Evolutionary conservation across 176 grass and related monocot genomes (phyloP).

Genomic region (Poa annua): DNA sequence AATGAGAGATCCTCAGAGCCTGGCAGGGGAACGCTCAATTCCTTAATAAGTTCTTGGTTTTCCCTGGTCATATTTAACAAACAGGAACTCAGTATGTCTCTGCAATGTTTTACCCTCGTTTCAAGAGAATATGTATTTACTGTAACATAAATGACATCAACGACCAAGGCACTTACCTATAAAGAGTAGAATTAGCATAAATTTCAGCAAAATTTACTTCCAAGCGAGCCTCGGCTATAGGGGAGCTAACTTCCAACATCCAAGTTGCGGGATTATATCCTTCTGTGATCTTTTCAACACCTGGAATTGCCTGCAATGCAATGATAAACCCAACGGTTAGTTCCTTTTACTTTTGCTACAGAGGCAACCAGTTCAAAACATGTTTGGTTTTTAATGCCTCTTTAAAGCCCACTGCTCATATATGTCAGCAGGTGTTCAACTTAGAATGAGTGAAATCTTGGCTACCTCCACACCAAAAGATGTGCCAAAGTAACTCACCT

Average conservation of each 20-base stretch:
- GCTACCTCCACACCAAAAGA: not conserved
- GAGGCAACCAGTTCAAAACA: not conserved
- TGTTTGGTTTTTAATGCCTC: not conserved
- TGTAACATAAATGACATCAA: not conserved
- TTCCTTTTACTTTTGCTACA: not conserved
- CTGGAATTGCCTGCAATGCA: conserved; percentile 68
- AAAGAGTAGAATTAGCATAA: conserved; percentile 70
- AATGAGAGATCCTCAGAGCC: conserved; percentile 69
- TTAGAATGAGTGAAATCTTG: not conserved
- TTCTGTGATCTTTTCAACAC: conserved; percentile 68
- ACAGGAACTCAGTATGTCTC: not conserved
- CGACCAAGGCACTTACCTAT: conserved; percentile 47
- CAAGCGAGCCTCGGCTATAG: conserved; percentile 56
- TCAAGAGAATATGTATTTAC: not conserved
- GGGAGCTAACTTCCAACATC: conserved; percentile 76
- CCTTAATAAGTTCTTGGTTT: conserved; percentile 72
- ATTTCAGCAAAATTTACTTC: conserved; percentile 74
- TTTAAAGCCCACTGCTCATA: not conserved
- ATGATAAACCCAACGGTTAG: not conserved
- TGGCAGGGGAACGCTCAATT: conserved; percentile 58
- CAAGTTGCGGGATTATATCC: conserved; percentile 90
- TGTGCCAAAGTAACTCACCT: conserved; percentile 44
- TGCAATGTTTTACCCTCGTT: not conserved
- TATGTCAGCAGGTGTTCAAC: not conserved
- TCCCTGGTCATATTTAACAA: conserved; percentile 38